A percentile compares a stretch with the other conserved stretches of the same genome.
phyloP scores from a whole-genome alignment of 2,329 filamentous ascomycete species.

The Colletotrichum abscissum region DNA sequence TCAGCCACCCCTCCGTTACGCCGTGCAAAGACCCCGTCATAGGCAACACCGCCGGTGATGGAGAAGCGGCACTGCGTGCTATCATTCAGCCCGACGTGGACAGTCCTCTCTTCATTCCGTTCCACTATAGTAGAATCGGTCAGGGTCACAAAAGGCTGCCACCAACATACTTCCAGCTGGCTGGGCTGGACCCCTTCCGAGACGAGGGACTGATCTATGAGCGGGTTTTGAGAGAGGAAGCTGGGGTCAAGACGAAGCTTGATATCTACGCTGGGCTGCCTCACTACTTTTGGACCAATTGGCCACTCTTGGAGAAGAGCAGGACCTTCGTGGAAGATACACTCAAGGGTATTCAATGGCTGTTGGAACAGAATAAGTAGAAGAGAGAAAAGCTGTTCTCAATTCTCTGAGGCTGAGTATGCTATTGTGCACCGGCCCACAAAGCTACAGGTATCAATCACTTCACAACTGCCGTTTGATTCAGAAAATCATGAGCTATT shows the following conservation, averaged over 20 bases:
- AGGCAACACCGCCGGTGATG: neutral
- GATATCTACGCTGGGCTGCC: constrained; percentile 41
- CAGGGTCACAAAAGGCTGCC: constrained; percentile 20
- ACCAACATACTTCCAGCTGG: constrained; percentile 54
- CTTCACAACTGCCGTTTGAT: neutral
- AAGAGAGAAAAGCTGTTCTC: neutral
- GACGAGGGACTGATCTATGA: constrained; percentile 67
- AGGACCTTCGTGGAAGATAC: constrained; percentile 16
- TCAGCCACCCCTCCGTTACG: constrained; percentile 13
- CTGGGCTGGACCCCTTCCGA: constrained; percentile 60
- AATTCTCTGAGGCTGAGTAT: too few relatives aligned
- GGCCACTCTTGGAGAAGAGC: constrained; percentile 12
- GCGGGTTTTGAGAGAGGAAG: constrained; percentile 55
- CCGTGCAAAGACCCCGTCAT: constrained; percentile 6
- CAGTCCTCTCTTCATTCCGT: constrained; percentile 29
- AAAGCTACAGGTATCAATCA: neutral
- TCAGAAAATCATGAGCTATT: neutral
- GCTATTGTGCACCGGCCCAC: too few relatives aligned
- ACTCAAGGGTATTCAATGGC: constrained; percentile 19
- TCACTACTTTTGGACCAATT: constrained; percentile 31
- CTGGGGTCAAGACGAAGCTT: constrained; percentile 55
- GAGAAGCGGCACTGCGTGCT: neutral
- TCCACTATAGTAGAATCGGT: neutral
- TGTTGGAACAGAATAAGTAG: constrained; percentile 12
- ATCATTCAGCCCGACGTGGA: constrained; percentile 22